Base-by-base conservation (phyloP, 495 filamentous ascomycete species). In the Glonium stellatum region DNA sequence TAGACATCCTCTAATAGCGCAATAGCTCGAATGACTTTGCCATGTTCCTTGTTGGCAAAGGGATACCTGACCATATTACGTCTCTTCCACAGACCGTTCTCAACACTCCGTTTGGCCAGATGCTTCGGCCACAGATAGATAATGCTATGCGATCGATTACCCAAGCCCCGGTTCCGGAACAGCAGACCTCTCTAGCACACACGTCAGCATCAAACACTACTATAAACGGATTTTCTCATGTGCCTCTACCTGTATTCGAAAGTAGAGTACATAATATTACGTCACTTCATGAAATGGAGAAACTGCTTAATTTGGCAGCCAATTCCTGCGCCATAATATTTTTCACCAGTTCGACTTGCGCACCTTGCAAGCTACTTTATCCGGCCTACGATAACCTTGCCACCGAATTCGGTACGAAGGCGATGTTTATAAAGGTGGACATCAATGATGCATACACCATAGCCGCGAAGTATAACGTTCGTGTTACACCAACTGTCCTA, bases 271-370 rank as follows among this genome's bases (percentile, higher is more conserved):
- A 78, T 44, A 76, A 78, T 36, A 79, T 79, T 37, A 81, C 72
- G 41, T 79, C 71, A 44, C 67, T 87, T 6, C 65, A 69, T 2
- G 81, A 87, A 46, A 72, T 97, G 0, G 78, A 90, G 11, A 68
- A 69, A 19, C 70, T 86, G 10, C 73, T 96, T 5, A 68, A 74
- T 1, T 73, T 75, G 31, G 84, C 86, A 9, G 76, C 80, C 19
- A 73, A 78, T 18, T 80, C 84, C 1, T 91, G 87, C 63, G 88
- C 89, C 4, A 84, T 93, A 34, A 79, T 96, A 60, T 97, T 96
- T 78, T 97, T 97, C 73, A 97, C 92, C 1, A 92, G 87, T 10
- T 79, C 87, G 3, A 93, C 85, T 27, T 97, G 92, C 67, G 81
- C 84, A 0, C 90, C 92, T 3, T 97, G 92, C 79, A 90, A 85